phyloP scores from a whole-genome alignment of 148 eudicot genomes.

The Camellia japonica region DNA sequence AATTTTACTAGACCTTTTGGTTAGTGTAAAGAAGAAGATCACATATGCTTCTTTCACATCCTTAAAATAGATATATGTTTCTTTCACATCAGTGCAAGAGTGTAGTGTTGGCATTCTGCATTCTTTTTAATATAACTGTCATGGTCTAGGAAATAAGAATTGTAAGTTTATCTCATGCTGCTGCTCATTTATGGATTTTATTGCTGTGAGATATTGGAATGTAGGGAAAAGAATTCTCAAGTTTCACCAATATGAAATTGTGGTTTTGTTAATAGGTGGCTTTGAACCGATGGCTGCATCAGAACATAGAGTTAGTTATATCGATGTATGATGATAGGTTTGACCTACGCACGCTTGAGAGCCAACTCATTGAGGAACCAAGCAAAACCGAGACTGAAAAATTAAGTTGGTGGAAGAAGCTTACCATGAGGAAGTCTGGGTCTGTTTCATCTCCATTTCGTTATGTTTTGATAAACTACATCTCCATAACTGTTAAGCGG shows the following conservation, averaged over 20 bases:
- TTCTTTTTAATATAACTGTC: background rate
- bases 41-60: too few relatives aligned
- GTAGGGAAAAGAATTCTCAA: background rate
- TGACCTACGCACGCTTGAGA: constrained; percentile 66
- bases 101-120: background rate
- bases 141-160: background rate
- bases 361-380: constrained; percentile 39
- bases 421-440: constrained; percentile 42
- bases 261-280: constrained; percentile 62
- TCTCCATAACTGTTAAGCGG: constrained; percentile 65
- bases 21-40: background rate
- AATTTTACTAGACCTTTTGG: background rate
- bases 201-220: background rate
- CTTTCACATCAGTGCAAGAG: background rate
- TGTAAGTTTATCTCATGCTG: background rate
- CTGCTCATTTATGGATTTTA: background rate
- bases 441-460: constrained; percentile 32
- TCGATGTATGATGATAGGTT: constrained; percentile 94
- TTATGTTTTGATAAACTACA: constrained; percentile 40
- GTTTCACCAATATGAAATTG: background rate
- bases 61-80: background rate
- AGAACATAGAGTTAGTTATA: constrained; percentile 79
- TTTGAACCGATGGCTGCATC: constrained; percentile 82
- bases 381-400: constrained; percentile 32
- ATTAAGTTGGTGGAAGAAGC: constrained; percentile 69